These are phyloP conservation scores for Aspergillus spinulosporus DNA, from an alignment of 2,329 filamentous ascomycete genomes.

Conservation along the genomic window DNA sequence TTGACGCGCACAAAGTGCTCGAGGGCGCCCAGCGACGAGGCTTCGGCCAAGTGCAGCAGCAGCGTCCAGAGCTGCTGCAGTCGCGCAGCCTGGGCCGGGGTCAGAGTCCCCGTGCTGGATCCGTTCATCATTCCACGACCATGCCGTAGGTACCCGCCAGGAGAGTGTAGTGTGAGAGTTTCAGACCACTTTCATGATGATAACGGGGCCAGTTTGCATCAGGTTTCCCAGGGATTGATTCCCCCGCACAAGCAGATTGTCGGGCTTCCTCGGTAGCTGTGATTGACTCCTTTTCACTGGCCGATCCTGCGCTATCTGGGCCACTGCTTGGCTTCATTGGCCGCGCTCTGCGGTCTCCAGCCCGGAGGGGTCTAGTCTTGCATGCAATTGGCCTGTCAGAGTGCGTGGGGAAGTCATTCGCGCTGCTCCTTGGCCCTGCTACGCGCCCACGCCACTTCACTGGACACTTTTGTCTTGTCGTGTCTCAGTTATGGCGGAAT, in stretches of 20 bases:
- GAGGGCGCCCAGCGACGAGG: constrained; percentile 63
- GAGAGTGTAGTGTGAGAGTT: not conserved
- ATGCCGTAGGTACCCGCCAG: not conserved
- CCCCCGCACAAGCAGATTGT: not conserved
- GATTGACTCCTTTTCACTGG: too few species aligned
- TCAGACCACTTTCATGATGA: not conserved
- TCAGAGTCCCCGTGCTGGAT: constrained; percentile 64
- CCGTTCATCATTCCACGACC: not conserved
- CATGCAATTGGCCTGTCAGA: too few species aligned
- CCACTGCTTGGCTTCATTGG: too few species aligned
- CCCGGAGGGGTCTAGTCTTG: too few species aligned
- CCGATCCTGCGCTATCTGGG: not conserved
- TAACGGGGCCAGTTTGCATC: too few species aligned
- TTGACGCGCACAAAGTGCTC: constrained; percentile 47
- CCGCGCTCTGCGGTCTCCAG: too few species aligned
- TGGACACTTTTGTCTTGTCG: too few species aligned
- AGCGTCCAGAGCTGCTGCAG: constrained; percentile 78
- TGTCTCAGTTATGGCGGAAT: too few species aligned
- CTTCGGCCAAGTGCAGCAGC: constrained; percentile 55
- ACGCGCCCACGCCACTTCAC: too few species aligned
- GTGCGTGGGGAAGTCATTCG: too few species aligned
- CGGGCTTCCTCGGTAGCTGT: not conserved
- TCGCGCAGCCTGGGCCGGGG: constrained; percentile 77
- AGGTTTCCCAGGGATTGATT: not conserved
- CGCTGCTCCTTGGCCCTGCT: too few species aligned